Base-by-base conservation (phyloP, 1,284 basidiomycete genomes). In the Boletus smithii region DNA sequence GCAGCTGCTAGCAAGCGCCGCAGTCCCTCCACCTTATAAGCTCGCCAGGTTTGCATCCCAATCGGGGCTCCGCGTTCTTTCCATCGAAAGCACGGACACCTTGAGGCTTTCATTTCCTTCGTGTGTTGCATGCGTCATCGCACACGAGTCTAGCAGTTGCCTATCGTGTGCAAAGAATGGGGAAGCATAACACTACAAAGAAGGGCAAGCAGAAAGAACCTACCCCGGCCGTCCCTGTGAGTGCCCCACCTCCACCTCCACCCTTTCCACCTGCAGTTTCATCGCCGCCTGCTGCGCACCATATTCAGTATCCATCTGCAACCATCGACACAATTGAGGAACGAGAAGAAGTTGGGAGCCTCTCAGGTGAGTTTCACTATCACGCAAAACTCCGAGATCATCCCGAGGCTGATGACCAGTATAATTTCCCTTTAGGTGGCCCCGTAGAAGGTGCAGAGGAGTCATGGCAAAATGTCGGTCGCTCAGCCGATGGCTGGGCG, bases 141-240 rank as follows among this genome's bases (percentile, higher is more conserved):
- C 26, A 37, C 50, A 53, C 65, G 34, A 44, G 51, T 45, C 53
- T 51, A 54, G 48, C 51, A 42, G 49, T 57, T 37, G 50, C 51
- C 24, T 53, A 59, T 34, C 39, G 42, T 23, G 39, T 45, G 42
- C 44, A 40, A 44, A 51, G 46, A 51, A 65, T 65, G 63, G 67
- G 59, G 36, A 65, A 64, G 58, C 51, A 52, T 27, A 49, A 42
- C 37, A 51, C 48, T 47, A 51, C 48, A 57, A 69, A 70, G 57
- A 69, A 69, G 51, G 67, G 70, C 32, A 69, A 69, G 55, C 66
- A 70, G 46, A 69, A 60, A 44, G 65, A 58, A 26, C 51, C 53
- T 30, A 38, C 51, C 26, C 27, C 45, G 5, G 34, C 29, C 10
- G 54, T 26, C 31, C 33, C 49, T 29, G 37, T 20, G 27, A 43